Percentiles rank a stretch among this genome's conserved stretches.
Evolutionary conservation across 805 yeast genomes (phyloP).

Genomic region (Clavispora fructus): DNA sequence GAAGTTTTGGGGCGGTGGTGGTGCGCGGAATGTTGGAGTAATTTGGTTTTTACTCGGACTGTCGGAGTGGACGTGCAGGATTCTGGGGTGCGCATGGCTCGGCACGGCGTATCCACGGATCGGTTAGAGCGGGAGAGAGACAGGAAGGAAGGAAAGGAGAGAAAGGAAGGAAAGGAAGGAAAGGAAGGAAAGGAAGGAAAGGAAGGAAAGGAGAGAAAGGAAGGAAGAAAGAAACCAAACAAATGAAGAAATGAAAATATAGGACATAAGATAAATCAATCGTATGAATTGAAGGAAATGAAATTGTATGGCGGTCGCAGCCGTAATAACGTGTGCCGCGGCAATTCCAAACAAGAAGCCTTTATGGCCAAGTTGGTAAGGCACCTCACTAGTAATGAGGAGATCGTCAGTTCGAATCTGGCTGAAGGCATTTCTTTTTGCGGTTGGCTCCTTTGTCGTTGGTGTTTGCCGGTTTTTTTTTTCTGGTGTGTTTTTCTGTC

Average conservation of each 20-base stretch:
- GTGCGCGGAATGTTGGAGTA: not conserved
- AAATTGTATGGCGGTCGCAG: too few species aligned
- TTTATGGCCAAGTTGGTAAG: constrained; percentile 18
- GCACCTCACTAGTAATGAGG: constrained; percentile 18
- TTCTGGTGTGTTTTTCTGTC: too few species aligned
- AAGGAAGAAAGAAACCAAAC: not conserved
- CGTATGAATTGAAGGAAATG: too few species aligned
- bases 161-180: not conserved
- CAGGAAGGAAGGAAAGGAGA: not conserved
- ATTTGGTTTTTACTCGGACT: not conserved
- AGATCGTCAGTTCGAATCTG: constrained; percentile 18
- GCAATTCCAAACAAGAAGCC: constrained; percentile 3
- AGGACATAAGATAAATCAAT: too few species aligned
- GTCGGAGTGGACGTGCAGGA: not conserved
- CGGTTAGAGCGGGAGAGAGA: not conserved
- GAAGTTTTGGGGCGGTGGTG: not conserved
- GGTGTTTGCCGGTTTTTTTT: too few species aligned
- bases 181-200: too few species aligned
- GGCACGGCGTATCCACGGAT: not conserved
- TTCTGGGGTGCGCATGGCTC: not conserved
- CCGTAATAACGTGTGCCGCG: too few species aligned
- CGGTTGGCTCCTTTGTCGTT: too few species aligned
- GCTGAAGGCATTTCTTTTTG: constrained; percentile 13
- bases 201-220: not conserved
- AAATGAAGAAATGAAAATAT: too few species aligned